Conservation (phyloP, 192 early-diverging fungal genomes). For the Backusella circina region DNA sequence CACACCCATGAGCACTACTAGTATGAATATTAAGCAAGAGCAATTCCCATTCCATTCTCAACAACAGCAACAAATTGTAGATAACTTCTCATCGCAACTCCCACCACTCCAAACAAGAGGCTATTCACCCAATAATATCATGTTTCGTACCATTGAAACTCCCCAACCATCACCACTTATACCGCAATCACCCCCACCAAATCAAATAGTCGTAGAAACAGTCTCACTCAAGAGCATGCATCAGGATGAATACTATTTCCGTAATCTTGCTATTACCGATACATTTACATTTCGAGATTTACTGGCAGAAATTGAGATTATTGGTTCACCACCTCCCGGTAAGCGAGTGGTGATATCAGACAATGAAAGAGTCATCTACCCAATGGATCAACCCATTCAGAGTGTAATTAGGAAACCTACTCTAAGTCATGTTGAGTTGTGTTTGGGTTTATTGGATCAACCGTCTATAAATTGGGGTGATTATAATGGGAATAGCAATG, state of each 20-base stretch:
- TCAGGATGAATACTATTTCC: slow-evolving; percentile 23
- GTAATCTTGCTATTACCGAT: slow-evolving; percentile 36
- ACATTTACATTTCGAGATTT: slow-evolving; percentile 35
- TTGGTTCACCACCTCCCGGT: slow-evolving; percentile 25
- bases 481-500: not conserved
- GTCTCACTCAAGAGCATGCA: slow-evolving; percentile 26
- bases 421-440: slow-evolving; percentile 26
- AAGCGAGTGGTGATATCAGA: slow-evolving; percentile 27
- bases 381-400: slow-evolving; percentile 27
- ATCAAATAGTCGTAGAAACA: slow-evolving; percentile 21
- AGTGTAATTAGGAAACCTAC: slow-evolving; percentile 14
- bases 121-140: not conserved
- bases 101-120: slow-evolving; percentile 19
- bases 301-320: slow-evolving; percentile 32
- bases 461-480: slow-evolving; percentile 26
- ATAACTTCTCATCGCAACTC: slow-evolving; percentile 23
- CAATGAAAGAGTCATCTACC: slow-evolving; percentile 1
- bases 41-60: not conserved
- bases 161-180: not conserved
- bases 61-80: not conserved
- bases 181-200: not conserved
- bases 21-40: not conserved
- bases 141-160: not conserved
- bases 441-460: slow-evolving; percentile 22
- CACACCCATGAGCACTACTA: not conserved